Percentiles rank a stretch among this genome's conserved stretches.
Evolutionary conservation across 2,329 filamentous ascomycete species (phyloP).

Genomic region (Domatiomyces catenatus): DNA sequence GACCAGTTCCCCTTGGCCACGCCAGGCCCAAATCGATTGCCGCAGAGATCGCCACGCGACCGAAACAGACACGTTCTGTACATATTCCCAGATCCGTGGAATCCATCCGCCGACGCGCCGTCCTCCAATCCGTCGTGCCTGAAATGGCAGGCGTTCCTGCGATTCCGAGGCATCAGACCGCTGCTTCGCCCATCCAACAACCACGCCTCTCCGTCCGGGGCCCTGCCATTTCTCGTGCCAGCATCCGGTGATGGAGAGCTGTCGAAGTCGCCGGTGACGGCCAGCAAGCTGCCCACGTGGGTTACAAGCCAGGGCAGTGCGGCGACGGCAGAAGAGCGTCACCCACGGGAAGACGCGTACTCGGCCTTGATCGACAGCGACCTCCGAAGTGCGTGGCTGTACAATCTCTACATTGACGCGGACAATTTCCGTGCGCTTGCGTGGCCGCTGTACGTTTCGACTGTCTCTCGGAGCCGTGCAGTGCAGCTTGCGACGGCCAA

Average conservation of each 20-base stretch:
- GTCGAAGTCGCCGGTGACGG: slow-evolving; percentile 35
- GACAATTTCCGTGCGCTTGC: slow-evolving; percentile 53
- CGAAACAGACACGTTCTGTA: slow-evolving; percentile 48
- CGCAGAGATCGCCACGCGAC: slow-evolving; percentile 40
- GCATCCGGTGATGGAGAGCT: slow-evolving; percentile 16
- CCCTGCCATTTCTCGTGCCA: slow-evolving; percentile 75
- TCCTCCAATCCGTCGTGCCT: slow-evolving; percentile 87
- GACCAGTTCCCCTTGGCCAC: slow-evolving; percentile 64
- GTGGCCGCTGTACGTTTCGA: slow-evolving; percentile 51
- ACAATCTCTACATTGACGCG: slow-evolving; percentile 62
- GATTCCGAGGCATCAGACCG: slow-evolving; percentile 56
- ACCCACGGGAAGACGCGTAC: slow-evolving; percentile 56
- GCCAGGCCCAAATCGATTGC: slow-evolving; percentile 61
- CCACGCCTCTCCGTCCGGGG: slow-evolving; percentile 77
- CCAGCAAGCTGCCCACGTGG: slow-evolving; percentile 56
- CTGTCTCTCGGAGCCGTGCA: slow-evolving; percentile 43
- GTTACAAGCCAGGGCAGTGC: slow-evolving; percentile 27
- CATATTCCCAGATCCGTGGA: slow-evolving; percentile 56
- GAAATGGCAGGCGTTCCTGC: slow-evolving; percentile 92
- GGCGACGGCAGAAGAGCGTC: slow-evolving; percentile 31
- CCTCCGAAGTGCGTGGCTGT: slow-evolving; percentile 78
- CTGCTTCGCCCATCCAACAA: slow-evolving; percentile 61
- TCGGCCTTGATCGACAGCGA: slow-evolving; percentile 58
- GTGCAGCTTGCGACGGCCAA: slow-evolving; percentile 49
- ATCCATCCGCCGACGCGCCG: slow-evolving; percentile 41